Evolutionary conservation across 2,329 filamentous ascomycete species (phyloP), one percentile per base, ranked within the genome.

Genomic region (Cercospora sp.): DNA sequence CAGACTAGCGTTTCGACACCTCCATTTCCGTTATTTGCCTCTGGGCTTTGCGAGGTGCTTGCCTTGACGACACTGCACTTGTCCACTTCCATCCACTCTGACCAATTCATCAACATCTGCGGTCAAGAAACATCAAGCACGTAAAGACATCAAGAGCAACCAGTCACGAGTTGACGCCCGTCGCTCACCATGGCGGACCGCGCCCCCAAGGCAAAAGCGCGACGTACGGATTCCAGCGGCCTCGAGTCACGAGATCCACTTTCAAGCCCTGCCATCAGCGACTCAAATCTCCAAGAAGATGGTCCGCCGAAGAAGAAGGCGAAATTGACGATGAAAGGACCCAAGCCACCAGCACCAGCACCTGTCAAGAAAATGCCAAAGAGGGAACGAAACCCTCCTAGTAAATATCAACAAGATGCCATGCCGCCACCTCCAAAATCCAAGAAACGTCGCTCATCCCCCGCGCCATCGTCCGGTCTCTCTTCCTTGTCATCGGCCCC

Each of bases 91-190:
- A 53, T 53, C 23, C 48, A 53, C 55, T 59, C n/a, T 36, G 13
- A 30, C 31, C n/a, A 10, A 36, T 28, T 30, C 28, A 36, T 59
- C 30, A 30, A 13, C 20, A 45, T 58, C 31, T 48, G 36, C 23
- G 51, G 39, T 64, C 62, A 64, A 59, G 33, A 45, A 48, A 5
- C 3, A 26, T 39, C 53, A 23, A 31, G 62, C 36, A 20, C 51
- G 26, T 6, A 16, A 16, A 42, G 20, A 39, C 20, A 59, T 53
- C 48, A 77, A 76, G 66, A 75, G 74, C 62, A 70, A 72, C 60
- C 64, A 69, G 36, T 72, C 73, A 30, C 75, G 72, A 28, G 67
- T 59, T 65, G 73, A 57, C 72, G 74, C 58, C 76, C 77, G 75
- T 67, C 64, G 57, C 61, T 59, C n/a, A 33, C 16, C 20, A 68